Evolutionary conservation across 2,329 filamentous ascomycete genomes (phyloP).

Genomic region (Fusarium sp.): DNA sequence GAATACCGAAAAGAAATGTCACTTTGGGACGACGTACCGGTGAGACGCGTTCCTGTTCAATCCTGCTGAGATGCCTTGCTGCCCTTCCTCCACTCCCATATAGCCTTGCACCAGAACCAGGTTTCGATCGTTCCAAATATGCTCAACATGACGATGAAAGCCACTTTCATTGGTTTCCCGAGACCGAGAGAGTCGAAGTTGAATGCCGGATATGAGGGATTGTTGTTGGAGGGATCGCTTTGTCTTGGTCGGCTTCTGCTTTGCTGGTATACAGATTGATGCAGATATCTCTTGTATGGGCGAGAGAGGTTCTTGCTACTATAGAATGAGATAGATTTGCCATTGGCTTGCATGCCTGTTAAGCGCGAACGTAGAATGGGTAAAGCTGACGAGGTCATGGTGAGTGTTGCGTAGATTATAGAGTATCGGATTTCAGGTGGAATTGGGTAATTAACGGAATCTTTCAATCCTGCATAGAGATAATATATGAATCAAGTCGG

Average conservation of each 20-base stretch:
- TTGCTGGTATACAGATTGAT: neutral
- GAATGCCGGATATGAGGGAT: constrained; percentile 3
- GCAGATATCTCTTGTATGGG: neutral
- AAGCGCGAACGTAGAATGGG: no score
- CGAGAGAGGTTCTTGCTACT: neutral
- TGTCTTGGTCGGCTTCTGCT: neutral
- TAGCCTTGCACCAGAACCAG: constrained; percentile 49
- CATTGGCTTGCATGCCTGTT: no score
- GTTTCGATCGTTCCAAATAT: constrained; percentile 51
- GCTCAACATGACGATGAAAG: constrained; percentile 43
- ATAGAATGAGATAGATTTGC: no score
- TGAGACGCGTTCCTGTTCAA: neutral
- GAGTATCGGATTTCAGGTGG: no score
- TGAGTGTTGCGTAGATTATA: no score
- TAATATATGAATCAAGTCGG: neutral
- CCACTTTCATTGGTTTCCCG: constrained; percentile 45
- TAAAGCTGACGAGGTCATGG: no score
- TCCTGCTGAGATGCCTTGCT: neutral
- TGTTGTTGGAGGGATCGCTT: neutral
- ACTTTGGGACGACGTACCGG: neutral
- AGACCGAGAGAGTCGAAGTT: constrained; percentile 47
- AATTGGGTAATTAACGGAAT: no score
- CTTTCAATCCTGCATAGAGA: no score
- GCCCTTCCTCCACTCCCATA: constrained; percentile 47
- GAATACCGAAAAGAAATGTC: neutral